Conservation (phyloP, 164 flowering plant species). For the Umbellularia californica region DNA sequence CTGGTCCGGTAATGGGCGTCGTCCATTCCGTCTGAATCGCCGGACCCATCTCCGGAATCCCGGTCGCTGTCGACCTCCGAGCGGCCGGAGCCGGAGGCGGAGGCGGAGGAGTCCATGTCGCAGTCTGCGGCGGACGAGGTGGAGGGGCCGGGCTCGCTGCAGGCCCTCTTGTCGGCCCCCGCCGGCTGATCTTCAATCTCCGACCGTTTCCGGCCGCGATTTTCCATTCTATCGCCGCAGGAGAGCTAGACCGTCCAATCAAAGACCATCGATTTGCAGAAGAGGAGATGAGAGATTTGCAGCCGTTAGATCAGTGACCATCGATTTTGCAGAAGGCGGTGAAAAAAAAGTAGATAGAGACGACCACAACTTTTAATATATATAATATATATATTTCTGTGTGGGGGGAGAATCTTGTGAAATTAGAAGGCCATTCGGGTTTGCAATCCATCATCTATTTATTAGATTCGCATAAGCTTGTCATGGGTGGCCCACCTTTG, state of each 20-base stretch:
- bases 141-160: slow-evolving; percentile 68
- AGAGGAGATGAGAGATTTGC: too few relatives aligned
- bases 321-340: too few relatives aligned
- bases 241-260: background rate
- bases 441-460: too few relatives aligned
- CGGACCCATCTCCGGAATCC: slow-evolving; percentile 54
- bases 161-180: slow-evolving; percentile 80
- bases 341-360: too few relatives aligned
- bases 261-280: background rate
- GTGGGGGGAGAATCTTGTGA: too few relatives aligned
- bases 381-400: too few relatives aligned
- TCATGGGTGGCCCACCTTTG: too few relatives aligned
- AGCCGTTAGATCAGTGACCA: too few relatives aligned
- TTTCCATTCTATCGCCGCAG: slow-evolving; percentile 39
- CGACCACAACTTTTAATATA: too few relatives aligned
- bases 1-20: slow-evolving; percentile 23
- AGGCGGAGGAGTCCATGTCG: slow-evolving; percentile 66
- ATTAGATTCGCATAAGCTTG: too few relatives aligned
- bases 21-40: slow-evolving; percentile 56
- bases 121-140: slow-evolving; percentile 38
- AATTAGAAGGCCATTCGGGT: too few relatives aligned
- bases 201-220: slow-evolving; percentile 64
- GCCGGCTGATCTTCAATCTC: slow-evolving; percentile 62
- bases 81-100: slow-evolving; percentile 51
- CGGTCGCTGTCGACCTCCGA: slow-evolving; percentile 60